Percentiles rank a stretch among this genome's conserved stretches.
phyloP scores from a whole-genome alignment of 495 filamentous ascomycete species.

The Penicillium coprophilum region DNA sequence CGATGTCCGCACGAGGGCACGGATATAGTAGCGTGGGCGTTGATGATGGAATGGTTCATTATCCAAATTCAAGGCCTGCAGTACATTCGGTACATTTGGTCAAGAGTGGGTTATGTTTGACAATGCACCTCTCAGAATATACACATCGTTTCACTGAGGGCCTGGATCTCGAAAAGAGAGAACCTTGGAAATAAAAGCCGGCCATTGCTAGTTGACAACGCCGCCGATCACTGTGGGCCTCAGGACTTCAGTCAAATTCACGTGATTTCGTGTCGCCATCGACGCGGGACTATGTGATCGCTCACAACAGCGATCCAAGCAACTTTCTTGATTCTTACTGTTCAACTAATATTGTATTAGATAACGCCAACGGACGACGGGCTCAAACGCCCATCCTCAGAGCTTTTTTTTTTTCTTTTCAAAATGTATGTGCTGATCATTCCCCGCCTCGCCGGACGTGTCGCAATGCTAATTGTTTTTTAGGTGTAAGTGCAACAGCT shows the following conservation, averaged over 20 bases:
- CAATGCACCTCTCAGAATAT: not conserved
- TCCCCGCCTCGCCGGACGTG: conserved; percentile 5
- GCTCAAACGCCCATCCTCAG: conserved; percentile 2
- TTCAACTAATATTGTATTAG: not conserved
- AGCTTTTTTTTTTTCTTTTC: conserved; percentile 6
- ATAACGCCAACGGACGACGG: not conserved
- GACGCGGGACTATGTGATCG: conserved; percentile 27
- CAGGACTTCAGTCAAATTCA: conserved; percentile 16
- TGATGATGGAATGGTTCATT: not conserved
- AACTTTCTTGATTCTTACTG: not conserved
- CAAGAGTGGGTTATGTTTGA: not conserved
- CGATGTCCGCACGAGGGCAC: not conserved
- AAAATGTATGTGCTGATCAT: conserved; percentile 26
- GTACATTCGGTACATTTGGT: not conserved
- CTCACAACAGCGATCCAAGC: conserved; percentile 22
- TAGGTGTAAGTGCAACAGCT: conserved; percentile 33
- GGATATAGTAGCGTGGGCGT: not conserved
- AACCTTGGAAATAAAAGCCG: conserved; percentile 19
- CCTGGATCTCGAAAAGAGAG: conserved; percentile 1
- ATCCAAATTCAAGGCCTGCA: conserved; percentile 1
- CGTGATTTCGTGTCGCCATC: conserved; percentile 36
- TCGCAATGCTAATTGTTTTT: conserved; percentile 21
- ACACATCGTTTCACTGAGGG: not conserved
- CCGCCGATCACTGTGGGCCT: conserved; percentile 24
- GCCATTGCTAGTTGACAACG: conserved; percentile 15